Conservation (phyloP, 2,329 filamentous ascomycete species). For the Xylaria sp. region DNA sequence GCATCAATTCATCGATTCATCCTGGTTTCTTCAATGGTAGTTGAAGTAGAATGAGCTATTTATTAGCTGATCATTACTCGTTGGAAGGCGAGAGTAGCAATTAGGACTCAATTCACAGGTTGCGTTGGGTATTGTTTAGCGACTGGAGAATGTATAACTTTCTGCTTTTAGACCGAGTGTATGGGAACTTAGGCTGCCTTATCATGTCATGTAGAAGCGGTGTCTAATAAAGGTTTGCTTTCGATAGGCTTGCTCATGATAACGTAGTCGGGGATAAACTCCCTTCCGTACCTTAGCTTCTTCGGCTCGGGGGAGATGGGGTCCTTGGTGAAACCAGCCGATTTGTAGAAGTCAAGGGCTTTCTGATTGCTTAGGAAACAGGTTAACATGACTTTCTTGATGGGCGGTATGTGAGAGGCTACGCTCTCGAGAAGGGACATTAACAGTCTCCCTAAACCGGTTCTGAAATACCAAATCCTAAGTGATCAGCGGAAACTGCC, state of each 20-base stretch:
- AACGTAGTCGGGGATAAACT: conserved; percentile 66
- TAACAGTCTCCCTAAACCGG: conserved; percentile 70
- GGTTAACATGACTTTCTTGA: conserved; percentile 78
- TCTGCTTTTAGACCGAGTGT: background rate
- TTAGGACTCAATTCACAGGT: background rate
- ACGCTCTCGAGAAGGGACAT: conserved; percentile 66
- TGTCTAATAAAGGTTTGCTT: conserved; percentile 17
- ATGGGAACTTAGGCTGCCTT: background rate
- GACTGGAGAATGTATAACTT: background rate
- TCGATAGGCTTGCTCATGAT: conserved; percentile 66
- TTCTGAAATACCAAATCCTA: conserved; percentile 52
- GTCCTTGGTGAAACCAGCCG: conserved; percentile 67
- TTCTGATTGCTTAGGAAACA: conserved; percentile 72
- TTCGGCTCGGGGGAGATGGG: conserved; percentile 65
- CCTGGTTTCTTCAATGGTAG: background rate
- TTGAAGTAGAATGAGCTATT: too few relatives aligned
- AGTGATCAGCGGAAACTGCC: background rate
- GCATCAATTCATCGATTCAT: background rate
- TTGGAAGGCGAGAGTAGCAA: background rate
- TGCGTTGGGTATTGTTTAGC: background rate
- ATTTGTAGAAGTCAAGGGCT: conserved; percentile 70
- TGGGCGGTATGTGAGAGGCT: conserved; percentile 63
- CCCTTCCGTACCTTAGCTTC: conserved; percentile 65
- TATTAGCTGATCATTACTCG: too few relatives aligned
- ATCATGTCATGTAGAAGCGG: background rate